These are phyloP conservation scores for Saccharum officinarum DNA, from an alignment of 176 grass and related monocot genomes.

Conservation along the genomic window DNA sequence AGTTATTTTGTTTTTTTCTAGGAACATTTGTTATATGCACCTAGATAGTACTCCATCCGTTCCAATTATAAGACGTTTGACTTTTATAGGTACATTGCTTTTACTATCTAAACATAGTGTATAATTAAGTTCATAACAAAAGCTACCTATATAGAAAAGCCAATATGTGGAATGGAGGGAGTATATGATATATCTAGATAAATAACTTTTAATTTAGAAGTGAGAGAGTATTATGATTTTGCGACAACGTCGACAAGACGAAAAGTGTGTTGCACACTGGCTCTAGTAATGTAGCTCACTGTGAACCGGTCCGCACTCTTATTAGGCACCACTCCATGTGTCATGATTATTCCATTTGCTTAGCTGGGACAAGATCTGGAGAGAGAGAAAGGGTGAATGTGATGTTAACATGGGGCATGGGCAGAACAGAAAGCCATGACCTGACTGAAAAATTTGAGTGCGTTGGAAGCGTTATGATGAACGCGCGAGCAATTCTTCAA, in stretches of 20 bases:
- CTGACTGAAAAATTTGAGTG: background rate
- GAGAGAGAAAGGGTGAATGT: background rate
- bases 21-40: no score
- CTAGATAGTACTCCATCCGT: no score
- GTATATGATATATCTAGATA: no score
- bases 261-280: background rate
- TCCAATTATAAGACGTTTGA: no score
- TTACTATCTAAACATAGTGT: no score
- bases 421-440: background rate
- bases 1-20: no score
- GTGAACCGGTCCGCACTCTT: conserved; percentile 20
- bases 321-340: conserved; percentile 6
- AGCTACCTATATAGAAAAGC: no score
- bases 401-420: conserved; percentile 28
- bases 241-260: background rate
- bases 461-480: conserved; percentile 22
- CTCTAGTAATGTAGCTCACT: background rate
- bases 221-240: background rate
- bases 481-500: background rate
- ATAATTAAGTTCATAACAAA: no score
- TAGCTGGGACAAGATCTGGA: background rate
- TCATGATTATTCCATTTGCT: conserved; percentile 34
- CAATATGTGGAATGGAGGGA: no score
- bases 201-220: background rate
- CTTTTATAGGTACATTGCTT: no score